A percentile compares a stretch with the other conserved stretches of the same genome.
Evolutionary conservation across 2,329 filamentous ascomycete genomes (phyloP).

Genomic region (Fusarium drepaniforme): DNA sequence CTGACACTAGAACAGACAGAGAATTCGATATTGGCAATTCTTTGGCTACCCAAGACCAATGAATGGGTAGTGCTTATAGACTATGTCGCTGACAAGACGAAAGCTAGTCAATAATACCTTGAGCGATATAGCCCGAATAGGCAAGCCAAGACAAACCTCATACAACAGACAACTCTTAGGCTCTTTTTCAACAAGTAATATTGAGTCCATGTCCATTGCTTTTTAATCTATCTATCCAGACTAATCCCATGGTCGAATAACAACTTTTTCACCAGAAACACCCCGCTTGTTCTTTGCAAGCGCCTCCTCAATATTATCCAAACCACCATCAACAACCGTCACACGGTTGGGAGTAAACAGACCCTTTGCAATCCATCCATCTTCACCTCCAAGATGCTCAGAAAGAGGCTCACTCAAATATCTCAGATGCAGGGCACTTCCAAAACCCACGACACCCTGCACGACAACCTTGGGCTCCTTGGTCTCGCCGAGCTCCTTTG

Average conservation of each 20-base stretch:
- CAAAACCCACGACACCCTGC: conserved; percentile 28
- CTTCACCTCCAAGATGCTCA: conserved; percentile 42
- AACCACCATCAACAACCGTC: conserved; percentile 44
- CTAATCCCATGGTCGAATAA: conserved; percentile 30
- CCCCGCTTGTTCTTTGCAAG: conserved; percentile 43
- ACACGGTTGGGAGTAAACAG: conserved; percentile 45
- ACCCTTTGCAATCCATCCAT: conserved; percentile 48
- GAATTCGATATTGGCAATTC: not conserved
- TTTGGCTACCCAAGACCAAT: not conserved
- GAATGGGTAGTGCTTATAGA: not conserved
- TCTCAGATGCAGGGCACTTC: conserved; percentile 42
- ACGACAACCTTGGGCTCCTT: conserved; percentile 13
- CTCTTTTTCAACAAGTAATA: not conserved
- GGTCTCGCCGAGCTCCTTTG: conserved; percentile 28
- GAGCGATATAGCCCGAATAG: not conserved
- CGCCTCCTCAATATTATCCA: conserved; percentile 42
- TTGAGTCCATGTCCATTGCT: not conserved
- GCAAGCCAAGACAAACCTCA: not conserved
- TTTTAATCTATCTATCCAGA: not conserved
- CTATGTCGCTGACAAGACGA: not conserved
- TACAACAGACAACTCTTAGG: not conserved
- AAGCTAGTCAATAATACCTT: not conserved
- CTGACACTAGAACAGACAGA: not conserved
- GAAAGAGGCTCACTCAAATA: conserved; percentile 47
- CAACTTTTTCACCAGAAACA: conserved; percentile 43